These are phyloP conservation scores for Geotrichum fermentans DNA, from an alignment of 1,139 yeast genomes.

Conservation along the genomic window DNA sequence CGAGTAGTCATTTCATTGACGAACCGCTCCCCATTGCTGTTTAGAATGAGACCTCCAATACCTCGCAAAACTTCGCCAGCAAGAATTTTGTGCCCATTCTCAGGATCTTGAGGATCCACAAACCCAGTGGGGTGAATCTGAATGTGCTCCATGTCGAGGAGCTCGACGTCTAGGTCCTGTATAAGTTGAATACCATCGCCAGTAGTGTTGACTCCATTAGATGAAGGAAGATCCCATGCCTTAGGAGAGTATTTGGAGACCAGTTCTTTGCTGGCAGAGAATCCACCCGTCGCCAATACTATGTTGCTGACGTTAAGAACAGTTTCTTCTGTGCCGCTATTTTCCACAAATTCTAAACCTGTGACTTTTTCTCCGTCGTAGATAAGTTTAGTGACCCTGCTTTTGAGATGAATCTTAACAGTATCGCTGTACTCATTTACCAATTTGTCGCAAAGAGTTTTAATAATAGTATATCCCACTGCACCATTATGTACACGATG, in stretches of 20 bases:
- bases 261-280: slow-evolving; percentile 52
- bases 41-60: slow-evolving; percentile 67
- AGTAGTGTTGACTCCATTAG: slow-evolving; percentile 69
- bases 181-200: slow-evolving; percentile 71
- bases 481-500: slow-evolving; percentile 51
- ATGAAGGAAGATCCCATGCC: slow-evolving; percentile 58
- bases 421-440: slow-evolving; percentile 27
- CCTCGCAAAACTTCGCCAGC: slow-evolving; percentile 80
- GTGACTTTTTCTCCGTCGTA: slow-evolving; percentile 33
- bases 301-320: slow-evolving; percentile 48
- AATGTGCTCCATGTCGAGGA: slow-evolving; percentile 69
- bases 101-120: slow-evolving; percentile 56
- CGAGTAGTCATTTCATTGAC: slow-evolving; percentile 69
- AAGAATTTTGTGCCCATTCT: slow-evolving; percentile 54
- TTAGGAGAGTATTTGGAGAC: slow-evolving; percentile 58
- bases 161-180: slow-evolving; percentile 52
- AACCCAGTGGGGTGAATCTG: slow-evolving; percentile 84
- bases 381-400: slow-evolving; percentile 15
- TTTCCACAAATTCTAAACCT: slow-evolving; percentile 50
- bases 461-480: slow-evolving; percentile 73
- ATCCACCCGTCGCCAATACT: slow-evolving; percentile 78
- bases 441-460: slow-evolving; percentile 49
- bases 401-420: slow-evolving; percentile 27
- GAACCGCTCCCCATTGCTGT: slow-evolving; percentile 57
- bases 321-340: slow-evolving; percentile 29